These are phyloP conservation scores for Globisporangium carolinianum DNA, from an alignment of 352 stramenopile species.

Conservation along the genomic window DNA sequence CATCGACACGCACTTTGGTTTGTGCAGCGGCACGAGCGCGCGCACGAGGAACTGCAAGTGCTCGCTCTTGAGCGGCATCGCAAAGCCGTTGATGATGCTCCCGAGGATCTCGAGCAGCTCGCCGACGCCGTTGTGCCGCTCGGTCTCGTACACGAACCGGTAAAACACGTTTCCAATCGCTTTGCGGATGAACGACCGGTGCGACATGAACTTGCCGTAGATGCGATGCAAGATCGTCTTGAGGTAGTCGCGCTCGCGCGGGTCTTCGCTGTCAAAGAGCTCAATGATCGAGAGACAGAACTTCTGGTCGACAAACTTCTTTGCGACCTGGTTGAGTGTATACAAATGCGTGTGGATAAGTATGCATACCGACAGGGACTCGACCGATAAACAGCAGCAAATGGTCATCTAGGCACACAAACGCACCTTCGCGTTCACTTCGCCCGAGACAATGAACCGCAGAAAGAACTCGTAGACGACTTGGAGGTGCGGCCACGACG, in stretches of 20 bases:
- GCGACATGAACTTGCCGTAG: conserved; percentile 99
- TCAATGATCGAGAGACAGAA: conserved; percentile 96
- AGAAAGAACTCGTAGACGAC: conserved; percentile 99
- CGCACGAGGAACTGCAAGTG: conserved; percentile 94
- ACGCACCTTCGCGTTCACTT: conserved; percentile 93
- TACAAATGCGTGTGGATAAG: neutral
- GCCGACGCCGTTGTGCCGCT: conserved; percentile 92
- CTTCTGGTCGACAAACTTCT: conserved; percentile 98
- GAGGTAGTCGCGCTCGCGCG: conserved; percentile 97
- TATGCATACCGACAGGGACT: no score
- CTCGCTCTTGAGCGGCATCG: conserved; percentile 98
- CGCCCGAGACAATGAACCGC: conserved; percentile 95
- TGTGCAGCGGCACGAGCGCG: conserved; percentile 97
- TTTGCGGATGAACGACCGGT: conserved; percentile 97
- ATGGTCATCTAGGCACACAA: neutral
- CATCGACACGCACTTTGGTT: conserved; percentile 94
- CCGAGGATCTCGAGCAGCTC: conserved; percentile 98
- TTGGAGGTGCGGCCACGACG: conserved; percentile 96
- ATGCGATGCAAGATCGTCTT: conserved; percentile 99
- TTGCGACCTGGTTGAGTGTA: conserved; percentile 52
- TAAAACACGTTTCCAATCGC: conserved; percentile 99
- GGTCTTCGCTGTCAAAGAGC: conserved; percentile 94
- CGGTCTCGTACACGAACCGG: conserved; percentile 97
- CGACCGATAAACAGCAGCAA: no score
- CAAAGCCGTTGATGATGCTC: conserved; percentile 99